These are phyloP conservation scores for Phaeotremella fagi DNA, from an alignment of 768 basidiomycete species.

Conservation along the genomic window DNA sequence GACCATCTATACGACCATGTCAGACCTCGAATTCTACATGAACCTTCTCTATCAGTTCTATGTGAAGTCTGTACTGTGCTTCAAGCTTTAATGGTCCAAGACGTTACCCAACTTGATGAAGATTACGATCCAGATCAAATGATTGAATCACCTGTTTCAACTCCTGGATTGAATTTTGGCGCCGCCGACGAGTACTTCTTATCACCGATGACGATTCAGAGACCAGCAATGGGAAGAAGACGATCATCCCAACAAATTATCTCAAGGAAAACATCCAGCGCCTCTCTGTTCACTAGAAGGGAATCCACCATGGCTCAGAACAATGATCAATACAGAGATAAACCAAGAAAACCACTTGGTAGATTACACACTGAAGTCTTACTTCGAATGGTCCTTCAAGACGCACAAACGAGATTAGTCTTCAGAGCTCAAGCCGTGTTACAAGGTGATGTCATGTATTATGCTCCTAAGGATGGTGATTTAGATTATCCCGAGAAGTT, in stretches of 20 bases:
- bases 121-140: constrained; percentile 8
- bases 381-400: constrained; percentile 84
- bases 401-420: constrained; percentile 90
- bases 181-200: constrained; percentile 9
- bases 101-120: constrained; percentile 51
- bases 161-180: constrained; percentile 1
- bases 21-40: constrained; percentile 90
- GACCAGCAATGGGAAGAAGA: background rate
- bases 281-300: background rate
- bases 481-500: constrained; percentile 82
- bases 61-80: constrained; percentile 96
- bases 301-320: background rate
- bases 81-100: constrained; percentile 91
- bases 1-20: constrained; percentile 94
- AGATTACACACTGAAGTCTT: constrained; percentile 74
- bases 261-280: background rate
- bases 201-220: constrained; percentile 6
- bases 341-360: constrained; percentile 49
- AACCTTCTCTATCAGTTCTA: constrained; percentile 75
- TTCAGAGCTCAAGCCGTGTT: constrained; percentile 94
- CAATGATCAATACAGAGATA: no score
- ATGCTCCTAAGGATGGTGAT: constrained; percentile 68
- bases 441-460: constrained; percentile 80
- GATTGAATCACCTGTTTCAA: constrained; percentile 39
- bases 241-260: background rate